Conservation (phyloP, 2,329 filamentous ascomycete genomes). For the Diplodia corticola region DNA sequence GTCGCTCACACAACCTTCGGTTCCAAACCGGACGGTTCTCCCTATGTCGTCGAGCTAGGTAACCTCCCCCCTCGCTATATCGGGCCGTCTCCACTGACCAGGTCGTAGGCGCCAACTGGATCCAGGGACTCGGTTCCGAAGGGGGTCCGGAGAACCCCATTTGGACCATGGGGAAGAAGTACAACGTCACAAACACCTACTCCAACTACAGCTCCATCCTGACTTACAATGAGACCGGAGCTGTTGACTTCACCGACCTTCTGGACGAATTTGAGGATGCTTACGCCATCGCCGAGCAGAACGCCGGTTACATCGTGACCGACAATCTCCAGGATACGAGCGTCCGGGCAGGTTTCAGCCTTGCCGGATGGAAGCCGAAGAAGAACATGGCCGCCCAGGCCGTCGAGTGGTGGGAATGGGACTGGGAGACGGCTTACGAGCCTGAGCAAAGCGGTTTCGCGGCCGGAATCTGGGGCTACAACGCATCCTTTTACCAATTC, state of each 20-base stretch:
- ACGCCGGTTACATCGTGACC: conserved; percentile 59
- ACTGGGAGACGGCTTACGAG: conserved; percentile 60
- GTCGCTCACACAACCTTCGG: conserved; percentile 61
- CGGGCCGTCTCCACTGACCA: neutral
- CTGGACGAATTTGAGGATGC: conserved; percentile 54
- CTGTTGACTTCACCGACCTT: conserved; percentile 52
- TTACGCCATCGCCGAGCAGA: conserved; percentile 49
- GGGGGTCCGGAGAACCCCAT: conserved; percentile 58
- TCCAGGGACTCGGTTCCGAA: conserved; percentile 45
- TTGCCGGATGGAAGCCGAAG: conserved; percentile 64
- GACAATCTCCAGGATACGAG: conserved; percentile 64
- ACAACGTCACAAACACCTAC: conserved; percentile 56
- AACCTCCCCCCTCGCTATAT: neutral
- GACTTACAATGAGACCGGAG: conserved; percentile 62
- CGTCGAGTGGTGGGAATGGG: conserved; percentile 58
- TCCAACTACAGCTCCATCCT: conserved; percentile 61
- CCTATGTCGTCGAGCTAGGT: conserved; percentile 60
- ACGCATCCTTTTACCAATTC: conserved; percentile 64
- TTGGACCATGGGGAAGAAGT: conserved; percentile 62
- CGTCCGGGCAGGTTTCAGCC: conserved; percentile 57
- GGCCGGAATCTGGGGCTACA: conserved; percentile 58
- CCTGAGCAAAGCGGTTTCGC: conserved; percentile 59
- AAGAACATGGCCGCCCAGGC: conserved; percentile 58
- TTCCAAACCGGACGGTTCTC: conserved; percentile 47
- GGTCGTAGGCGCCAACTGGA: conserved; percentile 63